These are phyloP conservation scores for Monilinia aucupariae DNA, from an alignment of 2,329 filamentous ascomycete species.

Conservation along the genomic window DNA sequence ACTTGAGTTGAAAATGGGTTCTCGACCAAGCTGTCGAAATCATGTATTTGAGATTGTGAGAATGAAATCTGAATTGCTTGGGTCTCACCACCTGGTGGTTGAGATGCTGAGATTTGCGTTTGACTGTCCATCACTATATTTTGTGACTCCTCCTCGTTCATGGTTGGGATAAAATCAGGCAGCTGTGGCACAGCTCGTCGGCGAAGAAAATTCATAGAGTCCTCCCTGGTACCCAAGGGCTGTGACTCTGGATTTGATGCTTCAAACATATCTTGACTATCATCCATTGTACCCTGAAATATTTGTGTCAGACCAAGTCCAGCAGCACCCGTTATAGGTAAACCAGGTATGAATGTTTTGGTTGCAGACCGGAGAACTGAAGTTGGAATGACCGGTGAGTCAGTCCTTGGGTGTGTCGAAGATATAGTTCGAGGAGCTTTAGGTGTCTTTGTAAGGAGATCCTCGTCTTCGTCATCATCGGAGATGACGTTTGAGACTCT, in stretches of 20 bases:
- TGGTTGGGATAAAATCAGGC: constrained; percentile 42
- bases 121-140: constrained; percentile 47
- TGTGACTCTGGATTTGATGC: constrained; percentile 25
- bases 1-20: constrained; percentile 49
- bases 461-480: constrained; percentile 42
- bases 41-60: constrained; percentile 55
- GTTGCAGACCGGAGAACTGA: constrained; percentile 64
- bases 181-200: constrained; percentile 44
- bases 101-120: constrained; percentile 39
- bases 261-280: constrained; percentile 41
- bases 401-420: constrained; percentile 36
- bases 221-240: constrained; percentile 29
- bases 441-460: constrained; percentile 25
- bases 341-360: constrained; percentile 64
- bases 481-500: constrained; percentile 35
- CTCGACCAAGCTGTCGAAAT: constrained; percentile 51
- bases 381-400: constrained; percentile 49
- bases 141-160: constrained; percentile 38
- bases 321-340: constrained; percentile 55
- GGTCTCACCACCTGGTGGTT: constrained; percentile 35
- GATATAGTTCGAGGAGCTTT: constrained; percentile 26
- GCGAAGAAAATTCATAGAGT: constrained; percentile 47
- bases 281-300: constrained; percentile 84
- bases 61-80: constrained; percentile 50
- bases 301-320: constrained; percentile 80